phyloP scores from a whole-genome alignment of 148 eudicot genomes.

The Fagopyrum tataricum region DNA sequence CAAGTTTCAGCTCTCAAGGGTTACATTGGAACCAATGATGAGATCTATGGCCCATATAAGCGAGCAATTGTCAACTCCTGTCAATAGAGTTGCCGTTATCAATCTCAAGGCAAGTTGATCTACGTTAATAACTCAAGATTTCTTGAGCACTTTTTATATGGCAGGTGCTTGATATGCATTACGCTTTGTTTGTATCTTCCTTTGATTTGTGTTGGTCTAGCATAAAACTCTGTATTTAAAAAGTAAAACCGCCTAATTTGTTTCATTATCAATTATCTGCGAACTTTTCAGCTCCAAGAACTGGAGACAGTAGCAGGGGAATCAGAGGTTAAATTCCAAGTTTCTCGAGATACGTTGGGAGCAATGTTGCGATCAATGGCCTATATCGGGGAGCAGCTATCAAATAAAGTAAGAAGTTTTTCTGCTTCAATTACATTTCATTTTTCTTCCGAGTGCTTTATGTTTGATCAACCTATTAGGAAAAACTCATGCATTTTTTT shows the following conservation, averaged over 20 bases:
- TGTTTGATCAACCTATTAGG: too few relatives aligned
- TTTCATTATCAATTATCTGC: not conserved
- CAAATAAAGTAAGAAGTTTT: conserved; percentile 39
- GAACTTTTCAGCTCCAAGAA: conserved; percentile 68
- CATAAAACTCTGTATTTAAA: not conserved
- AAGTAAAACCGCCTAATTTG: not conserved
- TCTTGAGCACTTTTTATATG: not conserved
- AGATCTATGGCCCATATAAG: conserved; percentile 85
- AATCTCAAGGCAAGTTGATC: conserved; percentile 65
- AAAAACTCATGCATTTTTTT: too few relatives aligned
- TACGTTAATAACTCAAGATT: not conserved
- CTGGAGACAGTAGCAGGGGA: conserved; percentile 71
- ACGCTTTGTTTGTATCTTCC: not conserved
- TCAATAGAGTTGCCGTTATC: conserved; percentile 82
- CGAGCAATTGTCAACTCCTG: conserved; percentile 76
- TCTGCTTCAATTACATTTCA: not conserved
- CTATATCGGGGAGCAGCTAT: conserved; percentile 78
- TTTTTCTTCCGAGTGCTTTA: not conserved
- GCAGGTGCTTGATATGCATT: not conserved
- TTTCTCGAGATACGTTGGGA: conserved; percentile 81
- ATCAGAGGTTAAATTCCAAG: conserved; percentile 88
- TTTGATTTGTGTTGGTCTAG: not conserved
- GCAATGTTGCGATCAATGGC: conserved; percentile 97
- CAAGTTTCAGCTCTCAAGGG: conserved; percentile 51
- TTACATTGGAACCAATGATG: conserved; percentile 69